phyloP scores from a whole-genome alignment of 805 yeast species.

The Saturnispora saitoi region DNA sequence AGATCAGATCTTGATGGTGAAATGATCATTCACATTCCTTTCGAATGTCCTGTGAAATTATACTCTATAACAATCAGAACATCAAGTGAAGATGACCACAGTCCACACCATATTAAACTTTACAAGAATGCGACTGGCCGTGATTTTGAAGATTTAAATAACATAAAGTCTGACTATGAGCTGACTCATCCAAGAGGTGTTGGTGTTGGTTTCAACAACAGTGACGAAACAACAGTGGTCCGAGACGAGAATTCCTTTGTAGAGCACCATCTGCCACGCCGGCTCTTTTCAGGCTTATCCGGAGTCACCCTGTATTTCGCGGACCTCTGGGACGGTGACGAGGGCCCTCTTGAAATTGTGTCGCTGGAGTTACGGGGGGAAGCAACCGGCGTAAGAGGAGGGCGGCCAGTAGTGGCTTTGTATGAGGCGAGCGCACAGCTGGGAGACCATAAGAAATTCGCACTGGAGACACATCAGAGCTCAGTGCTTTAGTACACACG shows the following conservation, averaged over 20 bases:
- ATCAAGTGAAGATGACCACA: slow-evolving; percentile 43
- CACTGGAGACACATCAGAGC: neutral
- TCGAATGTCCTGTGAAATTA: slow-evolving; percentile 64
- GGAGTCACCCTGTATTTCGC: slow-evolving; percentile 62
- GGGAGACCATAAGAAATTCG: slow-evolving; percentile 49
- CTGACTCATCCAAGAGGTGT: slow-evolving; percentile 54
- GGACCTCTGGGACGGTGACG: slow-evolving; percentile 54
- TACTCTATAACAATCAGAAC: slow-evolving; percentile 67
- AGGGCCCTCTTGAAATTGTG: slow-evolving; percentile 48
- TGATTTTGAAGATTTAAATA: slow-evolving; percentile 61
- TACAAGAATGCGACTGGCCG: slow-evolving; percentile 61
- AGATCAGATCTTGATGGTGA: slow-evolving; percentile 76
- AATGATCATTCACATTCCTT: slow-evolving; percentile 68
- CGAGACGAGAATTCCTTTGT: slow-evolving; percentile 48
- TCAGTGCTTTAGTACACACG: neutral
- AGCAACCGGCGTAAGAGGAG: slow-evolving; percentile 43
- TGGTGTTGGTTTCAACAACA: slow-evolving; percentile 40
- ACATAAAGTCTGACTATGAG: slow-evolving; percentile 39
- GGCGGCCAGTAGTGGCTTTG: slow-evolving; percentile 69
- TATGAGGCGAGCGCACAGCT: slow-evolving; percentile 94
- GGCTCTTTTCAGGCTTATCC: slow-evolving; percentile 59
- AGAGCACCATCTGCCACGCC: slow-evolving; percentile 76
- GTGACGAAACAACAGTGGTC: slow-evolving; percentile 46
- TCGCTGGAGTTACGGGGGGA: slow-evolving; percentile 79
- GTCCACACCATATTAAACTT: slow-evolving; percentile 63